Evolutionary conservation across 192 early-diverging fungal species (phyloP), one percentile per base, ranked within the genome.

Genomic region (Coemansia sp.): DNA sequence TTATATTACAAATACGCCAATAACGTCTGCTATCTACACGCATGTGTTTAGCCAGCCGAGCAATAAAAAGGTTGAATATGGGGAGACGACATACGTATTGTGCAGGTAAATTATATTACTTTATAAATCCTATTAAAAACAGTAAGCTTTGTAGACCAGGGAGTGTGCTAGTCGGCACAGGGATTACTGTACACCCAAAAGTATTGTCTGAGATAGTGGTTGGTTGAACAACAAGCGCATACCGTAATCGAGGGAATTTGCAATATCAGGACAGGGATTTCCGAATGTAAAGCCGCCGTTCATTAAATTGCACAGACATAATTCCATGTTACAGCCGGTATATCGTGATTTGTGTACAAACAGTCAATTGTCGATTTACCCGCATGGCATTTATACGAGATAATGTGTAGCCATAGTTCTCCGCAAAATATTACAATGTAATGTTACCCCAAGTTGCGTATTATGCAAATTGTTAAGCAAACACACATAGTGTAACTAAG

Each of bases 51-150:
- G 18, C n/a, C 18, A 48, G 18, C 17, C 17, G 7, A 48, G 47
- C 18, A 48, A 48, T 21, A 48, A 48, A 48, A 18, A 48, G 6
- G 47, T 20, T 9, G 47, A 48, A 8, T 18, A 18, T 18, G 47
- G 47, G 18, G 47, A 17, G 47, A 20, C 47, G 47, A 48, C 47
- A 20, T 17, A 18, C 47, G n/a, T 17, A 48, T 48, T 48, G 47
- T 48, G 17, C 47, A 48, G 23, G 9, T 8, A 12, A 53, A 3
- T 24, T 24, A 53, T 53, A 26, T 53, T 25, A 15, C 51, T 53
- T 54, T 5, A 3, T 9, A 54, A 54, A 54, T 54, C 28, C 52
- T 54, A 54, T 54, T 54, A 54, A 54, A 53, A 25, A 26, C 25
- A 54, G 52, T 54, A 54, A 28, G 2, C 23, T 12, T 12, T 15